A percentile compares a stretch with the other conserved stretches of the same genome.
These are phyloP conservation scores for Ramalina peruviana DNA, from an alignment of 495 filamentous ascomycete genomes.

Conservation along the genomic window DNA sequence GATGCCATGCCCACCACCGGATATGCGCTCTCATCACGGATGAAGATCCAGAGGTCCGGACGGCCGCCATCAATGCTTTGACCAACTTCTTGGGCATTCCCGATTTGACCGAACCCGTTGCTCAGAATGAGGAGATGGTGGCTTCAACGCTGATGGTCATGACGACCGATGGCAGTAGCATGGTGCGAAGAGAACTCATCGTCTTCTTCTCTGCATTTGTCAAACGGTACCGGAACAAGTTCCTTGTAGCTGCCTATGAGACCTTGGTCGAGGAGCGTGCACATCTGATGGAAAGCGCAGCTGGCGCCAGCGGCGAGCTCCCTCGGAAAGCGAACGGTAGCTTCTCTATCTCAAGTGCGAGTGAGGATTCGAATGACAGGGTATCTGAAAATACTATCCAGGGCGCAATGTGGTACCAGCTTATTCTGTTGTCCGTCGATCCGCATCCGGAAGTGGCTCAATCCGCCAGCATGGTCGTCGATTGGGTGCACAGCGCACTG, in stretches of 20 bases:
- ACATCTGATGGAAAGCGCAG: conserved; percentile 31
- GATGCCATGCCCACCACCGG: conserved; percentile 61
- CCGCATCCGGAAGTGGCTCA: conserved; percentile 87
- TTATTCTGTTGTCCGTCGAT: conserved; percentile 80
- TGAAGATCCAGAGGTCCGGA: conserved; percentile 83
- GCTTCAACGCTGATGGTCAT: conserved; percentile 74
- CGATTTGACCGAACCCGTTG: conserved; percentile 81
- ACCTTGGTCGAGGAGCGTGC: conserved; percentile 77
- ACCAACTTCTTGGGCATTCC: conserved; percentile 89
- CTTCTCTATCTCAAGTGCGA: neutral
- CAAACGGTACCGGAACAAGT: conserved; percentile 79
- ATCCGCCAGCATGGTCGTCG: conserved; percentile 65
- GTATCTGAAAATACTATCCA: conserved; percentile 80
- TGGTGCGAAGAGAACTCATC: conserved; percentile 83
- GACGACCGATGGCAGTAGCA: conserved; percentile 77
- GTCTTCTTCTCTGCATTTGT: conserved; percentile 92
- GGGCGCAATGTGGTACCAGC: conserved; percentile 84
- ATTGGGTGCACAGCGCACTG: conserved; percentile 65
- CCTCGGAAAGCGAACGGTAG: conserved; percentile 18
- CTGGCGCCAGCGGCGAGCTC: conserved; percentile 30
- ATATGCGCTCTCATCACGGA: conserved; percentile 75
- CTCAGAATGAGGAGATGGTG: conserved; percentile 75
- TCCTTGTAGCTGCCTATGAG: conserved; percentile 83
- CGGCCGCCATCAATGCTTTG: conserved; percentile 83
- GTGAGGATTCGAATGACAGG: conserved; percentile 18